Percentiles rank a stretch among this genome's conserved stretches.
These are phyloP conservation scores for Amanita phalloides DNA, from an alignment of 768 basidiomycete species.

Conservation along the genomic window DNA sequence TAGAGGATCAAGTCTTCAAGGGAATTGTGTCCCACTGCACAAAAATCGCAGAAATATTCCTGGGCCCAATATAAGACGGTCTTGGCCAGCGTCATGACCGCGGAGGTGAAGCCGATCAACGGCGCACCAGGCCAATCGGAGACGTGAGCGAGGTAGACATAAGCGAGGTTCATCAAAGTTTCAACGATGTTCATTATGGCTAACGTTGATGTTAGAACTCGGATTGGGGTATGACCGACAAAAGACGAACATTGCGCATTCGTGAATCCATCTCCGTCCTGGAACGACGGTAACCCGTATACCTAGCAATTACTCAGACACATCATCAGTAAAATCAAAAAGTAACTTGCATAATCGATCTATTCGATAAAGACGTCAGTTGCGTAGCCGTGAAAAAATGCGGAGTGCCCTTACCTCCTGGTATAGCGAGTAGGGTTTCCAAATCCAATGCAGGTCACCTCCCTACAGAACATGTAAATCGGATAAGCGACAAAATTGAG, in stretches of 20 bases:
- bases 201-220: slow-evolving; percentile 16
- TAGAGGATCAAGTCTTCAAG: slow-evolving; percentile 35
- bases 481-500: neutral
- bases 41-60: slow-evolving; percentile 70
- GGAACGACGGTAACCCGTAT: slow-evolving; percentile 62
- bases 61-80: slow-evolving; percentile 75
- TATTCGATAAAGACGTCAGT: neutral
- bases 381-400: slow-evolving; percentile 15
- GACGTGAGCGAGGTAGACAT: slow-evolving; percentile 68
- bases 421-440: slow-evolving; percentile 75
- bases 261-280: slow-evolving; percentile 66
- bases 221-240: neutral
- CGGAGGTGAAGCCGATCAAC: slow-evolving; percentile 62
- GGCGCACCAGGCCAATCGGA: slow-evolving; percentile 52
- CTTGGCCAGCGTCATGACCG: slow-evolving; percentile 76
- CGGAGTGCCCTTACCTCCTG: slow-evolving; percentile 40
- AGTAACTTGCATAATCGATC: slow-evolving; percentile 10
- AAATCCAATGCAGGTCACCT: slow-evolving; percentile 88
- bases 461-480: slow-evolving; percentile 26
- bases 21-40: slow-evolving; percentile 69
- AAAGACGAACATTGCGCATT: slow-evolving; percentile 64
- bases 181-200: slow-evolving; percentile 76
- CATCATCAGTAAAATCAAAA: neutral
- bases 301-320: slow-evolving; percentile 27
- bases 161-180: slow-evolving; percentile 59